Percentiles rank a stretch among this genome's conserved stretches.
phyloP scores from a whole-genome alignment of 1,284 basidiomycete genomes.

The Fomitopsis schrenkii region DNA sequence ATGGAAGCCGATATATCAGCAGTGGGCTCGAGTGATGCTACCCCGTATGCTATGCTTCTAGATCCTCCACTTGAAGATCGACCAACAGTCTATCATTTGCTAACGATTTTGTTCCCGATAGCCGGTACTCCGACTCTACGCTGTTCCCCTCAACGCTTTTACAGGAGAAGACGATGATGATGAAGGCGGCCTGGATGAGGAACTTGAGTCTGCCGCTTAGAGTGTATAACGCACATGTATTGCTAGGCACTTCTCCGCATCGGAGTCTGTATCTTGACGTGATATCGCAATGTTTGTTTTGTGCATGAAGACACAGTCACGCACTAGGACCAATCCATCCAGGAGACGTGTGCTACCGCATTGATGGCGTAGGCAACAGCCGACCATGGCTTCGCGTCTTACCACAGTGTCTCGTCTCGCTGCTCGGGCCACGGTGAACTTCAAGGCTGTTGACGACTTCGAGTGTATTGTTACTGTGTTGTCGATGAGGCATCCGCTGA shows the following conservation, averaged over 20 bases:
- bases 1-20: background rate
- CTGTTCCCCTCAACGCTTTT: constrained; percentile 87
- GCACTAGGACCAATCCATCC: no score
- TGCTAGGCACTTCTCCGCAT: background rate
- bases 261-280: constrained; percentile 2
- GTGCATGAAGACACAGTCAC: no score
- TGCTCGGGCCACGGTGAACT: no score
- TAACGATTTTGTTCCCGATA: constrained; percentile 29
- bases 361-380: no score
- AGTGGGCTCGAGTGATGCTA: background rate
- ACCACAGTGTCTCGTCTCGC: no score
- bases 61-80: background rate
- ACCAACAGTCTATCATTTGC: background rate
- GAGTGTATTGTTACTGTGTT: no score
- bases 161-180: constrained; percentile 56
- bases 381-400: no score
- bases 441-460: no score
- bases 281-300: background rate
- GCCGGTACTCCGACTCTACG: constrained; percentile 93
- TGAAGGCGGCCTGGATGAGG: constrained; percentile 49
- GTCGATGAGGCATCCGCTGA: no score
- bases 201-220: constrained; percentile 33
- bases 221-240: background rate
- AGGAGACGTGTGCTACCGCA: no score
- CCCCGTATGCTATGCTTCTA: background rate